These are phyloP conservation scores for Fomitiporia mediterranea DNA, from an alignment of 1,284 basidiomycete species.

Conservation along the genomic window DNA sequence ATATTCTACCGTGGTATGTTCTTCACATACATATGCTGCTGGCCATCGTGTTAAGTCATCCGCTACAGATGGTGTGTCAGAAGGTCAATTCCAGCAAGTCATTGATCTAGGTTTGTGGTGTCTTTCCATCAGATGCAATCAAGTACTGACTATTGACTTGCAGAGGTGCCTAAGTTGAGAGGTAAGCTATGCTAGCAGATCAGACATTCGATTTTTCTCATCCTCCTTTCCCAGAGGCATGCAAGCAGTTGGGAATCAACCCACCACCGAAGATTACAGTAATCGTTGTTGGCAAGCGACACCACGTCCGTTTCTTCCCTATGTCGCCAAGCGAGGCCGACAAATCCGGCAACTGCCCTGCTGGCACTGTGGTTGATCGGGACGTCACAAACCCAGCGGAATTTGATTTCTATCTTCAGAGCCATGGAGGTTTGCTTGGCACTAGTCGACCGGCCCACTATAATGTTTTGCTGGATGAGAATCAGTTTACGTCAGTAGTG, in stretches of 20 bases:
- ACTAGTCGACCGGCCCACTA: conserved; percentile 66
- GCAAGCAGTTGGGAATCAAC: conserved; percentile 46
- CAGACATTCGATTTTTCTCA: neutral
- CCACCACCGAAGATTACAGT: conserved; percentile 58
- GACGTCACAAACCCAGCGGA: conserved; percentile 70
- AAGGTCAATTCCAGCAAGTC: conserved; percentile 73
- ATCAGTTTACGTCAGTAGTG: conserved; percentile 41
- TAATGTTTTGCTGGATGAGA: conserved; percentile 57
- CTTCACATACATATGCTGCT: neutral
- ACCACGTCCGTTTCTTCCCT: conserved; percentile 77
- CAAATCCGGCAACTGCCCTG: conserved; percentile 65
- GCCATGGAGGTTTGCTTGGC: conserved; percentile 66
- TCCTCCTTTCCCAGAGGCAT: conserved; percentile 43
- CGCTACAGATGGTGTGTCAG: conserved; percentile 66
- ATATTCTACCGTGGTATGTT: conserved; percentile 66
- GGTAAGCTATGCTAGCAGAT: conserved; percentile 38
- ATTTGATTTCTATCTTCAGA: conserved; percentile 78
- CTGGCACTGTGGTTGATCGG: conserved; percentile 70
- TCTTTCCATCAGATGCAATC: no score
- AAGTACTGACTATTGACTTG: conserved; percentile 8
- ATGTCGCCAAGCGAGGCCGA: conserved; percentile 46
- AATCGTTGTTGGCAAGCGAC: conserved; percentile 69
- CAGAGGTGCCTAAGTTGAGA: conserved; percentile 55
- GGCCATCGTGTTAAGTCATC: conserved; percentile 6
- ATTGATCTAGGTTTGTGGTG: conserved; percentile 46